phyloP scores from a whole-genome alignment of 495 filamentous ascomycete genomes.

The Trichoderma erinaceum region DNA sequence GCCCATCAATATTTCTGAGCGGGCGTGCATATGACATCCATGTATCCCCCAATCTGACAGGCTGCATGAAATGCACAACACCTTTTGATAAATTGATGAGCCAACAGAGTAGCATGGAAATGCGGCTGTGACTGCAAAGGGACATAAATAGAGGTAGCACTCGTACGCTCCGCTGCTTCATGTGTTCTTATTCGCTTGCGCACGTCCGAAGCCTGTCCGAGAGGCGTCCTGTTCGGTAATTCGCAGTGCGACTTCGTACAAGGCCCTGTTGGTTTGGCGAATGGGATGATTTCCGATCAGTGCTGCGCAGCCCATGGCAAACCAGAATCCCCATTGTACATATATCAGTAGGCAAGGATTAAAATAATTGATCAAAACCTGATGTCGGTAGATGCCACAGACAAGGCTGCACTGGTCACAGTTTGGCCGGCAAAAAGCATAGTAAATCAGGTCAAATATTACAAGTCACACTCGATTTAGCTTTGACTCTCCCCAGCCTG shows the following conservation, averaged over 20 bases:
- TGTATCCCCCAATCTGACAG: background rate
- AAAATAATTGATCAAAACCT: background rate
- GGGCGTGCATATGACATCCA: background rate
- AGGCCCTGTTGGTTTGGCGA: background rate
- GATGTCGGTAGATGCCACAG: background rate
- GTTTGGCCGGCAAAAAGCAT: background rate
- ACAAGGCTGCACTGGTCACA: constrained; percentile 5
- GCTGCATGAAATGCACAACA: background rate
- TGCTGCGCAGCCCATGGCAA: background rate
- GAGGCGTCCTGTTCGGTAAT: background rate
- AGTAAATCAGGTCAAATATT: background rate
- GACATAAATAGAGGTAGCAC: background rate
- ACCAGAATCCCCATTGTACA: background rate
- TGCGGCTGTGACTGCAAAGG: background rate
- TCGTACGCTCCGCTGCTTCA: background rate
- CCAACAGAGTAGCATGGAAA: background rate
- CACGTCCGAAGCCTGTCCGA: background rate
- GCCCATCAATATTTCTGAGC: background rate
- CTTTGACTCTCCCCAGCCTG: background rate
- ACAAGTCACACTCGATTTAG: background rate
- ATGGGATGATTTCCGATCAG: constrained; percentile 16
- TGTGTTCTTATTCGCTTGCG: background rate
- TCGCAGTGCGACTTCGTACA: background rate
- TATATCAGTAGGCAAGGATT: background rate
- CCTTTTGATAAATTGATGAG: background rate